Evolutionary conservation across 2,329 filamentous ascomycete genomes (phyloP), one percentile per base, ranked within the genome.

Genomic region (Hymenoscyphus occultus): DNA sequence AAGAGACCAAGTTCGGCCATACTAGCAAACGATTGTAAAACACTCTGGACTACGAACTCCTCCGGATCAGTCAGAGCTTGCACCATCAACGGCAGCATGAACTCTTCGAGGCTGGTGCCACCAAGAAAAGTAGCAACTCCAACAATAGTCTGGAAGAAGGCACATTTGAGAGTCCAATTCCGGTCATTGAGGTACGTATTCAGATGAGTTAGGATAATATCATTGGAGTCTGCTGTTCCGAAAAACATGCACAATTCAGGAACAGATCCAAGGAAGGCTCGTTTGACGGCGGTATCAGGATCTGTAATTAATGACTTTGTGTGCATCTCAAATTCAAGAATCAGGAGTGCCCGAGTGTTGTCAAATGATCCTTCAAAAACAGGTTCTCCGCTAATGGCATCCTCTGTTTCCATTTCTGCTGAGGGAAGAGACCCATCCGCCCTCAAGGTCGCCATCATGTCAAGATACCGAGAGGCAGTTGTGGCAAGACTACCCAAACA

Each of bases 171-270:
- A 76, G 92, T 92, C 95, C 95, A 99, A 75, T 99, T 93, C 54
- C 90, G 87, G 72, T 98, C 95, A 71, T 99, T 99, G 9, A 99
- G 80, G 73, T 99, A 99, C 0, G 95, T 99, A 74, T 98, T 98
- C 35, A 99, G 81, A 78, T 99, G 95, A 39, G 93, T 96, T 28
- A 99, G 81, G 16, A 99, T 88, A n/a, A 99, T 92, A 74, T 99
- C 95, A 75, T 96, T 97, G 0, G 94, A 90, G 73, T 93, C 90
- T n/a, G 89, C 85, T 67, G 91, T 93, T 2, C 92, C 93, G 71
- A 99, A 98, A 77, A 99, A 98, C 70, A 97, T 87, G 75, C 95
- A 99, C 1, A 99, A 82, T 68, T 93, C 91, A 0, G 93, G 90
- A 0, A 99, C 93, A 7, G 95, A 98, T 9, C 90, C 90, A 56